phyloP scores from a whole-genome alignment of 768 basidiomycete genomes.

The Plicaturopsis crispa region DNA sequence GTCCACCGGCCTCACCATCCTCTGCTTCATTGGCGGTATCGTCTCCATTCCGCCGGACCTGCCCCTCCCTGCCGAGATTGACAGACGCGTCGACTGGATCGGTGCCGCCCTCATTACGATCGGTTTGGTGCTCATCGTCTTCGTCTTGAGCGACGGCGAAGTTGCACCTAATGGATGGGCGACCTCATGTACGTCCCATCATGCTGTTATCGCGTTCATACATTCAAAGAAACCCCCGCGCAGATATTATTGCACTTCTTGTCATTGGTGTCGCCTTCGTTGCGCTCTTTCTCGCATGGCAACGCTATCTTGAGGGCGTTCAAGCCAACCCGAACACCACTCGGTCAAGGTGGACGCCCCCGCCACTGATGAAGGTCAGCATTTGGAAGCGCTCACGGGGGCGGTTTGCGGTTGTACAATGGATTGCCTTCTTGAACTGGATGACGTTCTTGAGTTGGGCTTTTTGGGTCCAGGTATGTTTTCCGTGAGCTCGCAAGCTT shows the following conservation, averaged over 20 bases:
- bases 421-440: slow-evolving; percentile 60
- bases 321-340: slow-evolving; percentile 4
- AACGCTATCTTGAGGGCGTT: slow-evolving; percentile 45
- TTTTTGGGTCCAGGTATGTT: slow-evolving; percentile 18
- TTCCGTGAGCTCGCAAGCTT: neutral
- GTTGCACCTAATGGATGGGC: slow-evolving; percentile 60
- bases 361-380: slow-evolving; percentile 57
- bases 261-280: slow-evolving; percentile 53
- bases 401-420: slow-evolving; percentile 52
- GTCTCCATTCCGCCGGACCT: slow-evolving; percentile 57
- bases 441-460: slow-evolving; percentile 49
- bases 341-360: slow-evolving; percentile 23
- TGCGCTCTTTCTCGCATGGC: slow-evolving; percentile 55
- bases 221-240: no score
- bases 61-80: slow-evolving; percentile 29
- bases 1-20: slow-evolving; percentile 44
- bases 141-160: slow-evolving; percentile 65
- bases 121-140: slow-evolving; percentile 64
- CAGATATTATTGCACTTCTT: slow-evolving; percentile 71
- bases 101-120: slow-evolving; percentile 60
- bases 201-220: no score
- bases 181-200: no score
- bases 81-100: slow-evolving; percentile 65
- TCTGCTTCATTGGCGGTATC: slow-evolving; percentile 45
- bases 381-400: slow-evolving; percentile 58